Evolutionary conservation across 371 early-diverging fungal species (phyloP).

Genomic region (Smittium culicis): DNA sequence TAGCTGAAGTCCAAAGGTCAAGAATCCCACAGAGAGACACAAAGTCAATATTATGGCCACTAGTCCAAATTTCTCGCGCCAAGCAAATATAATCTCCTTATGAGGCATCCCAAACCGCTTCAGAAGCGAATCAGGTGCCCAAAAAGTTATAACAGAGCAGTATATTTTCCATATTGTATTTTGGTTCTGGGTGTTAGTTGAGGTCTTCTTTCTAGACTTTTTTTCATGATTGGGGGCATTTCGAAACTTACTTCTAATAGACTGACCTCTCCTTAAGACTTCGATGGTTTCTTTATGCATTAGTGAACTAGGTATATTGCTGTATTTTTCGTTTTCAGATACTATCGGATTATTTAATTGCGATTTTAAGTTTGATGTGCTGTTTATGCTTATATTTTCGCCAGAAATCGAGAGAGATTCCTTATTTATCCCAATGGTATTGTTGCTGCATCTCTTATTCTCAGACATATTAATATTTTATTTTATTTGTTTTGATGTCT

Average conservation of each 20-base stretch:
- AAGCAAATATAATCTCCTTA: conserved; percentile 33
- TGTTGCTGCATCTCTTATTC: no score
- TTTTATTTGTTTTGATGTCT: no score
- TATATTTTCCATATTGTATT: conserved; percentile 44
- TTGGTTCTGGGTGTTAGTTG: neutral
- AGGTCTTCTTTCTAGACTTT: neutral
- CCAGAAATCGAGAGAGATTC: no score
- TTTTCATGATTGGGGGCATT: neutral
- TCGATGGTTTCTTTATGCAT: no score
- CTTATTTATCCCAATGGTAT: no score
- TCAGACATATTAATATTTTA: no score
- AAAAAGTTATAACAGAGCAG: conserved; percentile 58
- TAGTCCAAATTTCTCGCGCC: conserved; percentile 69
- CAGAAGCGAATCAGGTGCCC: conserved; percentile 56
- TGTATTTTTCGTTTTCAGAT: no score
- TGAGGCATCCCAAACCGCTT: conserved; percentile 29
- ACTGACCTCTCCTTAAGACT: neutral
- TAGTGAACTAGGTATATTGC: no score
- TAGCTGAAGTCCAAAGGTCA: conserved; percentile 45
- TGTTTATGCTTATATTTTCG: no score
- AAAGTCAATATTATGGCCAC: conserved; percentile 46
- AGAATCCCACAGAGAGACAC: conserved; percentile 42
- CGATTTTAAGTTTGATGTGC: no score
- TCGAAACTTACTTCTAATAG: neutral
- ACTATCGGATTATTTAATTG: no score